Percentiles rank a stretch among this genome's conserved stretches.
phyloP scores from a whole-genome alignment of 2,329 filamentous ascomycete species.

The Leptoxyphium fumago region DNA sequence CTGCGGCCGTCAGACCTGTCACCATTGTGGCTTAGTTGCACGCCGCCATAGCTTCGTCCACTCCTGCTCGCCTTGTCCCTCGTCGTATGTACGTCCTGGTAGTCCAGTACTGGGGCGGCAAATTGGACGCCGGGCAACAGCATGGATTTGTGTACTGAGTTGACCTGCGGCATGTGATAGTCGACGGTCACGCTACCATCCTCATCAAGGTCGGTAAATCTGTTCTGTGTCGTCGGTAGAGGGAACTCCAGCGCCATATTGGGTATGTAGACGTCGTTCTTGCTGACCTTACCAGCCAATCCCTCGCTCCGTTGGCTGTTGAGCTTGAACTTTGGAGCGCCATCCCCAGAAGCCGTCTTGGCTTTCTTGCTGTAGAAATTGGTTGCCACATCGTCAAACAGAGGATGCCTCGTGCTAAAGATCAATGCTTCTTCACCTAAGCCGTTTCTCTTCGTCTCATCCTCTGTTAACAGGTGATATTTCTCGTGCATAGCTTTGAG shows the following conservation, averaged over 20 bases:
- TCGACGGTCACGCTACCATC: conserved; percentile 79
- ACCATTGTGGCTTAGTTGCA: conserved; percentile 38
- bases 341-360: conserved; percentile 19
- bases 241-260: conserved; percentile 71
- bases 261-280: conserved; percentile 71
- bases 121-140: conserved; percentile 71
- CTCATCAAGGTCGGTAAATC: conserved; percentile 53
- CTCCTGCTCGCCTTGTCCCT: conserved; percentile 49
- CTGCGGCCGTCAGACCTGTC: conserved; percentile 32
- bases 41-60: conserved; percentile 58
- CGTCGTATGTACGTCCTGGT: conserved; percentile 59
- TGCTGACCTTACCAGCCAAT: conserved; percentile 64
- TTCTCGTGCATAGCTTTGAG: conserved; percentile 68
- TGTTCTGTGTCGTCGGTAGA: conserved; percentile 55
- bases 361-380: conserved; percentile 91
- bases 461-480: conserved; percentile 63
- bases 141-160: conserved; percentile 80
- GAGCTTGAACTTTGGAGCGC: conserved; percentile 50
- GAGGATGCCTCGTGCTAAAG: conserved; percentile 66
- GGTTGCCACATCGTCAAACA: conserved; percentile 72
- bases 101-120: conserved; percentile 55
- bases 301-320: conserved; percentile 63
- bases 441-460: conserved; percentile 65
- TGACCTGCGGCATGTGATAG: conserved; percentile 65
- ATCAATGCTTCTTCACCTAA: conserved; percentile 70